Conservation (phyloP, 805 yeast genomes). For the Myxozyma lipomycoides region DNA sequence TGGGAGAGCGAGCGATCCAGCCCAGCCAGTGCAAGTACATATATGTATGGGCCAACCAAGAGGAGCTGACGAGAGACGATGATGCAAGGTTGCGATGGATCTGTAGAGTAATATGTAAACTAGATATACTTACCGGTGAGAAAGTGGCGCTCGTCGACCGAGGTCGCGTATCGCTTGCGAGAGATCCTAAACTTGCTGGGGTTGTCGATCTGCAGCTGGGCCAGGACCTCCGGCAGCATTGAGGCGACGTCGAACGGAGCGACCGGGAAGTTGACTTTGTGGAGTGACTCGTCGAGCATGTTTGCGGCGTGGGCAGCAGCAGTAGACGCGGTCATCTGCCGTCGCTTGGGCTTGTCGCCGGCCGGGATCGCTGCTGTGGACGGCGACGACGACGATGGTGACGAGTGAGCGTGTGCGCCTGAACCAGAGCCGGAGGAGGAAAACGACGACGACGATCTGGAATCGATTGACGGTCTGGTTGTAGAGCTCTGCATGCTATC, state of each 20-base stretch:
- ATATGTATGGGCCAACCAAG: too few species aligned
- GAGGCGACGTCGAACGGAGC: conserved; percentile 13
- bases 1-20: neutral
- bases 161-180: conserved; percentile 60
- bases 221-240: conserved; percentile 25
- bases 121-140: conserved; percentile 23
- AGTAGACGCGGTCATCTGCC: neutral
- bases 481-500: too few species aligned
- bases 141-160: conserved; percentile 57
- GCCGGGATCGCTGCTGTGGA: neutral
- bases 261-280: conserved; percentile 24
- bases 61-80: too few species aligned
- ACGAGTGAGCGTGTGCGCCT: neutral
- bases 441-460: neutral
- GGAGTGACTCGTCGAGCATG: conserved; percentile 12
- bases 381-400: neutral
- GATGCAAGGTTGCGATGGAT: neutral
- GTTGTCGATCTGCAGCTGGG: conserved; percentile 15
- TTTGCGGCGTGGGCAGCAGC: neutral
- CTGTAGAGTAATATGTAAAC: neutral
- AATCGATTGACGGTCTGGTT: too few species aligned
- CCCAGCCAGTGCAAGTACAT: too few species aligned
- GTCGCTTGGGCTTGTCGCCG: conserved; percentile 1
- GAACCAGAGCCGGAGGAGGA: neutral
- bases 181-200: conserved; percentile 7